Conservation (phyloP, 2,329 filamentous ascomycete species). For the Colletotrichum somersetense region DNA sequence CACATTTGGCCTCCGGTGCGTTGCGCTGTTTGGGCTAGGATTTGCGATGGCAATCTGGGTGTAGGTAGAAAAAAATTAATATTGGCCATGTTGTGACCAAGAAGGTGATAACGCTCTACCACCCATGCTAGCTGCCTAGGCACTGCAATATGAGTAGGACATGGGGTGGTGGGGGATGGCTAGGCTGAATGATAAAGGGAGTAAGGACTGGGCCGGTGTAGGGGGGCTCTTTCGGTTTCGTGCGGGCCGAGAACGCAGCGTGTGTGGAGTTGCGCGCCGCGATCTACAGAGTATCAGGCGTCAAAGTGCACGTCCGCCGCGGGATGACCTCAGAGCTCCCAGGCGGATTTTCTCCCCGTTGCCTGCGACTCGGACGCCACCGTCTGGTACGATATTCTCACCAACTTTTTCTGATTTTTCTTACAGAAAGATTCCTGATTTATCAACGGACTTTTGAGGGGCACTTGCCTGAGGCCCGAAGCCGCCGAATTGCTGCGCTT, state of each 20-base stretch:
- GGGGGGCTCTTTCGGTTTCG: conserved; percentile 6
- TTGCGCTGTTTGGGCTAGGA: background rate
- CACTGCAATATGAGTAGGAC: background rate
- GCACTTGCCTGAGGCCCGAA: background rate
- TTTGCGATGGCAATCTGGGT: background rate
- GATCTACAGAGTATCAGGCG: background rate
- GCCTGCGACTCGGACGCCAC: no score
- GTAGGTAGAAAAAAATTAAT: background rate
- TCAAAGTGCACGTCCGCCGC: conserved; percentile 20
- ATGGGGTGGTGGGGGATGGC: background rate
- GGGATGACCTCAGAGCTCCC: conserved; percentile 27
- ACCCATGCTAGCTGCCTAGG: background rate
- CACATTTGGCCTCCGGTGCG: background rate
- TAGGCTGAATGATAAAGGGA: background rate
- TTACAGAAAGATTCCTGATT: background rate
- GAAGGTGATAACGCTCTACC: background rate
- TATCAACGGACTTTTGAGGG: no score
- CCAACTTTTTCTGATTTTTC: background rate
- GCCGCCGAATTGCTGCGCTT: background rate
- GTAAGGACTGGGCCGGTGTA: conserved; percentile 8
- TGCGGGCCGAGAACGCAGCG: conserved; percentile 1
- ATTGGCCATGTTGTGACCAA: background rate
- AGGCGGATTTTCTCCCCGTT: background rate
- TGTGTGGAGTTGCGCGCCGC: conserved; percentile 6
- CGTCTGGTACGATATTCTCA: background rate